Percentiles rank a stretch among this genome's conserved stretches.
phyloP scores from a whole-genome alignment of 2,329 filamentous ascomycete species.

The Esteya vermicola region DNA sequence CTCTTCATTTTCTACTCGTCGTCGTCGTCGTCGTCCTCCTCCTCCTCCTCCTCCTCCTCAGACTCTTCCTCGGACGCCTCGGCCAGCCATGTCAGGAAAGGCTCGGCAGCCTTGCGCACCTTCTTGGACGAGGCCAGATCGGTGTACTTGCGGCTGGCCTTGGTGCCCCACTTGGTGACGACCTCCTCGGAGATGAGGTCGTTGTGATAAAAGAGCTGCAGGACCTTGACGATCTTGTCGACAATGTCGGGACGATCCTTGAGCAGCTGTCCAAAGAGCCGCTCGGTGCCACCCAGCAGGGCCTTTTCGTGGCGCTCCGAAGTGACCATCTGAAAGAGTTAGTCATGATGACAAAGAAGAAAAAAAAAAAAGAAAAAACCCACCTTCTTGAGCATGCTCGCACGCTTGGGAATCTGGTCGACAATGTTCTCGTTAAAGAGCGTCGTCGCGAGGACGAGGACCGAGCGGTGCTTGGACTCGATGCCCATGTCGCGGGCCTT shows the following conservation, averaged over 20 bases:
- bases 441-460: constrained; percentile 83
- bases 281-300: constrained; percentile 87
- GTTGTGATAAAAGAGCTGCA: constrained; percentile 80
- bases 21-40: constrained; percentile 30
- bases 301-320: constrained; percentile 94
- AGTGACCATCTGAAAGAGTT: constrained; percentile 48
- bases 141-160: constrained; percentile 97
- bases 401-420: constrained; percentile 74
- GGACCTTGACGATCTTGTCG: constrained; percentile 66
- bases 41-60: constrained; percentile 48
- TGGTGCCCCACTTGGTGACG: constrained; percentile 79
- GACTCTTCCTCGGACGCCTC: constrained; percentile 46
- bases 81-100: constrained; percentile 88
- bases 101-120: constrained; percentile 86
- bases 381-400: constrained; percentile 78
- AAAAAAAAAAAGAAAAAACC: constrained; percentile 13
- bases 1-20: neutral
- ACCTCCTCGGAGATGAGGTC: constrained; percentile 83
- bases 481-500: constrained; percentile 96
- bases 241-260: constrained; percentile 68
- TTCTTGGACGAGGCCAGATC: constrained; percentile 82
- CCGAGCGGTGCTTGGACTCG: constrained; percentile 83
- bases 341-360: neutral
- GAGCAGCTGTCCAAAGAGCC: constrained; percentile 59
- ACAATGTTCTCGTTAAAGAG: constrained; percentile 85